Base-by-base conservation (phyloP, 75 land plant genomes). In the Chamaecyparis obtusa region DNA sequence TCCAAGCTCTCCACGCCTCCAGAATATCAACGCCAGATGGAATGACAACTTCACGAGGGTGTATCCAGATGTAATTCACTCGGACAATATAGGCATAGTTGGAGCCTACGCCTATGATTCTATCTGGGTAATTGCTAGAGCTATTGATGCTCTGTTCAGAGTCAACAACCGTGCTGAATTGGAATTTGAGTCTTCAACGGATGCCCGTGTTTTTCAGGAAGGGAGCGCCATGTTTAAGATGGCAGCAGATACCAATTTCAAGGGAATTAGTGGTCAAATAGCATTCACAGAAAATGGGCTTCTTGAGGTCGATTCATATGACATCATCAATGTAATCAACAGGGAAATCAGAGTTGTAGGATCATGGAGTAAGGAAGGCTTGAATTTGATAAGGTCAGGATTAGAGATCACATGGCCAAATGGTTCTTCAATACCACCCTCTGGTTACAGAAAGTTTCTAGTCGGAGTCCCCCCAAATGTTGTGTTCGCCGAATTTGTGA, bases 381-480 rank as follows among this genome's bases (percentile, higher is more conserved):
- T 84, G 39, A 39, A 44, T 19, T 71, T 41, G 46, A 33, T 77
- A n/a, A 77, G 85, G 7, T 36, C 32, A 72, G 27, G 21, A 33
- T 0, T n/a, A 11, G 37, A n/a, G 39, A 17, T n/a, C 27, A 32
- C 27, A 35, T 32, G 37, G 56, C 30, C 76, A 21, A 75, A 43
- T n/a, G 30, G 39, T 64, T 17, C 41, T 30, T 39, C 51, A 55
- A 82, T 82, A 88, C 91, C 15, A 85, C 93, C 93, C 4, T 84
- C 85, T 41, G 85, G 85, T 81, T 91, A 84, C 24, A 83, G 84
- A 74, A 82, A 72, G 46, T 60, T 92, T 24, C 78, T 37, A 54
- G 81, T 92, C 30, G 91, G 88, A 36, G 90, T 92, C 36, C 93
- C 93, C 5, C 54, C 80, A 5, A 87, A 90, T 86, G 78, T n/a